Base-by-base conservation (phyloP, 1,139 yeast genomes). In the Scheffersomyces illinoinensis region DNA sequence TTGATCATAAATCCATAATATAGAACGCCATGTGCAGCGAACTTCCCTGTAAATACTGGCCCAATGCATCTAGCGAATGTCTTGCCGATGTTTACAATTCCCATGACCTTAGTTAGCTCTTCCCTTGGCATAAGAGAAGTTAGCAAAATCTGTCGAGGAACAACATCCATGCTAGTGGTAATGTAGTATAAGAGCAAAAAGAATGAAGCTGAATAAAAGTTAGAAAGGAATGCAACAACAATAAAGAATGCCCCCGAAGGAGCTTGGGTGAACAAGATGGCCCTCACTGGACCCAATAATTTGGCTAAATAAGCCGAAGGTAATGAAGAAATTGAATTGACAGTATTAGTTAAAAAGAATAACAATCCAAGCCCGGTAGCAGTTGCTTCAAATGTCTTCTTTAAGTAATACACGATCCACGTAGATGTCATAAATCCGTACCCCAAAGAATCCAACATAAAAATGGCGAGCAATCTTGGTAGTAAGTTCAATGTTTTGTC, bases 341-440 rank as follows among this genome's bases (percentile, higher is more conserved):
- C 75, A 43, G 87, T 66, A 61, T 86, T 88, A 6, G 92, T 83
- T 53, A 79, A 68, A 67, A 91, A 91, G 71, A 91, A 92, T 62
- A 71, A 78, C 53, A 70, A 55, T 3, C 88, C 89, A 48, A 85
- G 66, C 0, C 76, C 65, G 0, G 82, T 71, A 1, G 88, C 85
- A 1, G 82, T 68, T 14, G 79, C 69, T 2, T 63, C 57, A 59
- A 81, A 84, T 5, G 71, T 67, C 47, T 70, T 71, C 58, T 82
- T 82, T 75, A 91, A 87, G 73, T 91, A 93, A 69, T 88, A 92
- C 46, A 92, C 91, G 55, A 90, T 83, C 97, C 97, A 93, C 0
- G 97, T 90, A 54, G 88, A 80, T 1, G 97, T 88, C 91, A 91
- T 89, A 71, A 92, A 89, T 0, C 97, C 97, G 61, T 88, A 87